phyloP scores from a whole-genome alignment of 2,329 filamentous ascomycete species.

The Fusarium pseudoanthophilum region DNA sequence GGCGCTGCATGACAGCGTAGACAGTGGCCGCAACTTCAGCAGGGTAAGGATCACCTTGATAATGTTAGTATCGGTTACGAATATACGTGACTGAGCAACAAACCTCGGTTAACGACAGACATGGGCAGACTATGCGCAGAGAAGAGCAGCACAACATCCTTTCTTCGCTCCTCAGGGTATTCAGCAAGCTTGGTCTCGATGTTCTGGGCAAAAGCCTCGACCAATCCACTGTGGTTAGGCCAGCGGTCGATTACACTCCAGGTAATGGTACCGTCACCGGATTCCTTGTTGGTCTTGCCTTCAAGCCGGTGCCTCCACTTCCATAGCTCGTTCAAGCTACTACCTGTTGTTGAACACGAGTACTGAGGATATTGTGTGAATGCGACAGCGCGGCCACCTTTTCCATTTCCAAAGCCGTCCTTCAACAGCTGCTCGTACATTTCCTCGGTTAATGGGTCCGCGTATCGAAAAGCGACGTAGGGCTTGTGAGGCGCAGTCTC shows the following conservation, averaged over 20 bases:
- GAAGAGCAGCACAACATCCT: slow-evolving; percentile 87
- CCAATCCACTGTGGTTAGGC: slow-evolving; percentile 89
- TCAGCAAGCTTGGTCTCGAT: slow-evolving; percentile 86
- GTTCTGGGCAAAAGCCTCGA: slow-evolving; percentile 92
- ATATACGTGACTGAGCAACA: background rate
- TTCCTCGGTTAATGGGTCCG: slow-evolving; percentile 90
- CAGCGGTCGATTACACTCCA: slow-evolving; percentile 99
- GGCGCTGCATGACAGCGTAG: slow-evolving; percentile 92
- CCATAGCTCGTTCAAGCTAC: slow-evolving; percentile 96
- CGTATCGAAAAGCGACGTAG: slow-evolving; percentile 97
- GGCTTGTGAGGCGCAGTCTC: slow-evolving; percentile 97
- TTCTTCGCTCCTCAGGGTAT: slow-evolving; percentile 83
- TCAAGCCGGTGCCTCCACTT: slow-evolving; percentile 93
- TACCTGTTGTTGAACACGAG: slow-evolving; percentile 96
- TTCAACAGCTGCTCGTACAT: slow-evolving; percentile 86
- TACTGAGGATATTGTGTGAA: slow-evolving; percentile 99
- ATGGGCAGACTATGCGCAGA: slow-evolving; percentile 97
- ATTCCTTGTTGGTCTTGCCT: slow-evolving; percentile 71
- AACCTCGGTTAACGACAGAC: slow-evolving; percentile 93
- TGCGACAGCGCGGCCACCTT: slow-evolving; percentile 91
- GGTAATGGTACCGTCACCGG: slow-evolving; percentile 75
- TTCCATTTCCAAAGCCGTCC: slow-evolving; percentile 91
- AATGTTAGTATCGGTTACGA: slow-evolving; percentile 41
- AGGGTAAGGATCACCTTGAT: slow-evolving; percentile 88
- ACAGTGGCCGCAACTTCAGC: slow-evolving; percentile 96